These are phyloP conservation scores for Beauveria sp. DNA, from an alignment of 2,329 filamentous ascomycete species.

Conservation along the genomic window DNA sequence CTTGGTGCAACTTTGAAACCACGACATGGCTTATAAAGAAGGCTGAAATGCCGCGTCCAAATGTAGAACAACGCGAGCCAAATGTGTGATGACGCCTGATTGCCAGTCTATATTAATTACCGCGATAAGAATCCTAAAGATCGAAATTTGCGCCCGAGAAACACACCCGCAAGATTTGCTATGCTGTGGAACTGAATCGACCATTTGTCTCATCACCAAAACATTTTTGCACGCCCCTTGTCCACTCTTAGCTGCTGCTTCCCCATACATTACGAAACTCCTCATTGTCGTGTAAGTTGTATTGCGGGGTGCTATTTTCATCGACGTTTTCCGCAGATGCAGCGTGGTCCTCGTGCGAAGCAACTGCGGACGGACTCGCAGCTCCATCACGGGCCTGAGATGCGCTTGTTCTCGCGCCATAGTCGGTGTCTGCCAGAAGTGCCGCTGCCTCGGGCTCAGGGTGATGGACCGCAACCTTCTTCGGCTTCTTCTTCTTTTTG, in stretches of 20 bases:
- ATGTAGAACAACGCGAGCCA: neutral
- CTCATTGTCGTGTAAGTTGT: conserved; percentile 29
- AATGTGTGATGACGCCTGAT: neutral
- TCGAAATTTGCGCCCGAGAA: neutral
- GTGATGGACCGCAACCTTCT: conserved; percentile 26
- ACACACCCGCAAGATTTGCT: conserved; percentile 20
- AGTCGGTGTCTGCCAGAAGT: conserved; percentile 20
- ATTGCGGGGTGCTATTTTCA: conserved; percentile 16
- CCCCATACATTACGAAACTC: conserved; percentile 42
- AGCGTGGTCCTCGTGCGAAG: neutral
- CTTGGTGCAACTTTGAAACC: neutral
- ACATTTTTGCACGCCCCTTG: neutral
- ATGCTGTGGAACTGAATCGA: conserved; percentile 13
- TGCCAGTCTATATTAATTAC: neutral
- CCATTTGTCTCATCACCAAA: neutral
- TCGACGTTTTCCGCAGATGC: conserved; percentile 11
- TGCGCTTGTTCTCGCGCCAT: neutral
- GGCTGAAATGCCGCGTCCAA: neutral
- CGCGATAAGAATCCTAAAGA: neutral
- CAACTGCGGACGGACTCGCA: conserved; percentile 13
- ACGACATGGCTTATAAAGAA: neutral
- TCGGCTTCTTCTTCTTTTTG: conserved; percentile 32
- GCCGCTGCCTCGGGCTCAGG: conserved; percentile 22
- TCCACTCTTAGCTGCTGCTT: neutral
- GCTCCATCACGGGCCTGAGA: conserved; percentile 15